These are phyloP conservation scores for Euphrasia arctica DNA, from an alignment of 305 asterid genomes.

Conservation along the genomic window DNA sequence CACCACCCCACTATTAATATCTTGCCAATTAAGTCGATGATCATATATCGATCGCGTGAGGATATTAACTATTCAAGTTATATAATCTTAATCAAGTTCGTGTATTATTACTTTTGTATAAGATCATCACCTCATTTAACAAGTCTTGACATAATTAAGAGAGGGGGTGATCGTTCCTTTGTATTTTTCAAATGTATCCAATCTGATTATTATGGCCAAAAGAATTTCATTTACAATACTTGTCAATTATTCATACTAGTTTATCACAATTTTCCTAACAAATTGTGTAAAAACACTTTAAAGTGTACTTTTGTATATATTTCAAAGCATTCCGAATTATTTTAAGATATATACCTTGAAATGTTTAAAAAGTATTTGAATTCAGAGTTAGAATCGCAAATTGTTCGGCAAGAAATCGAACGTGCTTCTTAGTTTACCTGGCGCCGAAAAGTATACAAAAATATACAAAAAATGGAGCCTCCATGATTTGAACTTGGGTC, in stretches of 20 bases:
- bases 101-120: background rate
- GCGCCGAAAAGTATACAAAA: too few relatives aligned
- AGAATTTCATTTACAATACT: background rate
- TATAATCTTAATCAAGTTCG: background rate
- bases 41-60: too few relatives aligned
- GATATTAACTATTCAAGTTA: background rate
- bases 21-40: background rate
- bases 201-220: background rate
- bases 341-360: too few relatives aligned
- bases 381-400: too few relatives aligned
- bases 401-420: too few relatives aligned
- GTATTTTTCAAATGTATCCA: background rate
- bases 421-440: too few relatives aligned
- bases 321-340: too few relatives aligned
- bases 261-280: background rate
- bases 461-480: too few relatives aligned
- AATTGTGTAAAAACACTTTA: background rate
- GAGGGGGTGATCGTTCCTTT: background rate
- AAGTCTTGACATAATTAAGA: background rate
- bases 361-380: too few relatives aligned
- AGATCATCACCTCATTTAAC: background rate
- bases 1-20: conserved; percentile 29
- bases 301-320: too few relatives aligned
- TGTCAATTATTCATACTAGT: too few relatives aligned
- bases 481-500: too few relatives aligned